phyloP scores from a whole-genome alignment of 495 filamentous ascomycete genomes.

The Pseudevernia furfuracea region DNA sequence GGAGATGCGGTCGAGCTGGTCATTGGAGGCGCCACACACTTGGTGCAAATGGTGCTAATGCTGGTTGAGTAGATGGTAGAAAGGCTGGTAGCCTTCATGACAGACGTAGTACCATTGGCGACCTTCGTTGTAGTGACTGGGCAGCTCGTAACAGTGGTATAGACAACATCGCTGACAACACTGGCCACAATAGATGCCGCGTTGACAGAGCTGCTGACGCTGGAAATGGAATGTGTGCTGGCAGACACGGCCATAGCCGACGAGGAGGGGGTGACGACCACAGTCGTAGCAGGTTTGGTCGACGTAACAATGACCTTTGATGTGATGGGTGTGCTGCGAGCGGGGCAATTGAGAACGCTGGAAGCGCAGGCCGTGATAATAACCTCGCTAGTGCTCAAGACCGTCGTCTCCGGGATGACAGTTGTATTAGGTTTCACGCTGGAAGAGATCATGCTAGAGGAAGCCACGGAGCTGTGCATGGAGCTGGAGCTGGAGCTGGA shows the following conservation, averaged over 20 bases:
- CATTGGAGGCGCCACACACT: conserved; percentile 20
- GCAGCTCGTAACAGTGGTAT: conserved; percentile 23
- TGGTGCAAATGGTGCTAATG: conserved; percentile 22
- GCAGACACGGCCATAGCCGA: neutral
- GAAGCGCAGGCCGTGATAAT: conserved; percentile 2
- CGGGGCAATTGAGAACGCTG: neutral
- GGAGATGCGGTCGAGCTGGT: neutral
- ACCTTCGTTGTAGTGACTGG: conserved; percentile 22
- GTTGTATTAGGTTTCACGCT: conserved; percentile 1
- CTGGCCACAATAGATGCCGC: conserved; percentile 10
- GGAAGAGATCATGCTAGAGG: neutral
- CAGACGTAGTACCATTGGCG: conserved; percentile 16
- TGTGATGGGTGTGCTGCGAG: conserved; percentile 6
- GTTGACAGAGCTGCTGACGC: neutral
- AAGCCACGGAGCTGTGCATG: neutral
- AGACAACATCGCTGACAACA: conserved; percentile 15
- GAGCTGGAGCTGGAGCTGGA: conserved; percentile 6
- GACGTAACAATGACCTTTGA: neutral
- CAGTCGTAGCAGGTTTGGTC: neutral
- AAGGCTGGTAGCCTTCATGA: conserved; percentile 12
- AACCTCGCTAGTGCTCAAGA: neutral
- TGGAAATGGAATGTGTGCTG: neutral
- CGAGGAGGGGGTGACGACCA: neutral
- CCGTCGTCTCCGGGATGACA: neutral
- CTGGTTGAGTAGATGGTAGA: conserved; percentile 25